Base-by-base conservation (phyloP, 352 stramenopile species). In the Phytophthora tentaculata region DNA sequence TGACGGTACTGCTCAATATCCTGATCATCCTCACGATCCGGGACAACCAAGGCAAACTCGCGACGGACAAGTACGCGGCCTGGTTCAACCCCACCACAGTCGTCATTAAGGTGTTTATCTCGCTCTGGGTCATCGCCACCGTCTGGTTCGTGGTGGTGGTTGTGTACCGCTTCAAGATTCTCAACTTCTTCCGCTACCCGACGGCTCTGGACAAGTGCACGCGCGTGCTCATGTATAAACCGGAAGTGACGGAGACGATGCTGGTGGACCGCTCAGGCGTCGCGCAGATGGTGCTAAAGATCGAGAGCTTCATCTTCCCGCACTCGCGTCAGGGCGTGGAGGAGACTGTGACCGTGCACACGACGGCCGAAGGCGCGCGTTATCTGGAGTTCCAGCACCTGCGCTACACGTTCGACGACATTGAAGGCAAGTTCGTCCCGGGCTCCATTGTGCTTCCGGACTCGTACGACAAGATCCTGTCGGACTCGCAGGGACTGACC, bases 361-460 rank as follows among this genome's bases (percentile, higher is more conserved):
- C 39, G 0, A 76, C 80, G 14, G 56, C 53, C 0, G 76, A 85
- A 32, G 80, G 80, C 10, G 63, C 28, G 9, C 80, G 80, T 8
- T 84, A 69, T 50, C 51, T 87, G 2, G 80, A 89, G 60, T 89
- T 89, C 64, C 78, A 89, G 59, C 80, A 89, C 66, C n/a, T 89
- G 37, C 80, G 80, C 43, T 89, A 87, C 67, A 84, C 71, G 14
- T 89, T 68, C 32, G 80, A 89, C 57, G 71, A 84, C 12, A 64
- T 79, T 4, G 74, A 78, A 47, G 53, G 64, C 22, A 80, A 77
- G 55, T 89, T 89, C 58, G 61, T 89, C 10, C 80, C 80, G 1
- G 78, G 80, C 7, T 80, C 74, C 13, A 56, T 92, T n/a, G 67
- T 81, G 28, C 59, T 90, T 1, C 63, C 61, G 2, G 67, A 82